Conservation (phyloP, 176 grass and related monocot species). For the Ensete ventricosum region DNA sequence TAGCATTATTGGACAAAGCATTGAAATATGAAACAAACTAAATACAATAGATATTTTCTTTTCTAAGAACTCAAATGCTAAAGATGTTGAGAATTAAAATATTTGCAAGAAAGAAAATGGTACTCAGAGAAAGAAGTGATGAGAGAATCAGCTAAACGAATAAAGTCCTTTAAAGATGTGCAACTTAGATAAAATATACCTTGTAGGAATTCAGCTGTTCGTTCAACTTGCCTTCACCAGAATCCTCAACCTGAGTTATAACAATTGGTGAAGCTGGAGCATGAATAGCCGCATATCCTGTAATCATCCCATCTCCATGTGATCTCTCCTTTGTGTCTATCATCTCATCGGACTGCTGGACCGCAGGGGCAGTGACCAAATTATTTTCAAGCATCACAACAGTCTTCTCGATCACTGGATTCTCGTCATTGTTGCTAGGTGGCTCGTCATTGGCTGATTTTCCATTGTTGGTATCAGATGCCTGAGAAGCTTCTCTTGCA, state of each 20-base stretch:
- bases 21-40: neutral
- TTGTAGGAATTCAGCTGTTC: slow-evolving; percentile 25
- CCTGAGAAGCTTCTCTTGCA: slow-evolving; percentile 23
- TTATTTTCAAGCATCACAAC: slow-evolving; percentile 58
- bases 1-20: neutral
- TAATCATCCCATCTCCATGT: slow-evolving; percentile 18
- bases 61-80: neutral
- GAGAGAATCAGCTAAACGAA: too few relatives aligned
- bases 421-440: slow-evolving; percentile 33
- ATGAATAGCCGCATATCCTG: slow-evolving; percentile 35
- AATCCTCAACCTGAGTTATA: slow-evolving; percentile 23
- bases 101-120: too few relatives aligned
- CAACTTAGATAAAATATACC: slow-evolving; percentile 39
- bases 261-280: slow-evolving; percentile 52
- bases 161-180: neutral
- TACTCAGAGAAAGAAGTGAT: too few relatives aligned
- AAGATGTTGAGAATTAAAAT: neutral
- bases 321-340: slow-evolving; percentile 20
- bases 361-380: slow-evolving; percentile 21
- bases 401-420: slow-evolving; percentile 50
- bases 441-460: slow-evolving; percentile 18
- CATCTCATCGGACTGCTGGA: slow-evolving; percentile 14
- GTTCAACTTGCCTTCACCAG: slow-evolving; percentile 15
- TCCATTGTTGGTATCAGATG: slow-evolving; percentile 13
- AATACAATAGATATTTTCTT: neutral